phyloP scores from a whole-genome alignment of 2,329 filamentous ascomycete species.

The Fusarium pseudograminearum region DNA sequence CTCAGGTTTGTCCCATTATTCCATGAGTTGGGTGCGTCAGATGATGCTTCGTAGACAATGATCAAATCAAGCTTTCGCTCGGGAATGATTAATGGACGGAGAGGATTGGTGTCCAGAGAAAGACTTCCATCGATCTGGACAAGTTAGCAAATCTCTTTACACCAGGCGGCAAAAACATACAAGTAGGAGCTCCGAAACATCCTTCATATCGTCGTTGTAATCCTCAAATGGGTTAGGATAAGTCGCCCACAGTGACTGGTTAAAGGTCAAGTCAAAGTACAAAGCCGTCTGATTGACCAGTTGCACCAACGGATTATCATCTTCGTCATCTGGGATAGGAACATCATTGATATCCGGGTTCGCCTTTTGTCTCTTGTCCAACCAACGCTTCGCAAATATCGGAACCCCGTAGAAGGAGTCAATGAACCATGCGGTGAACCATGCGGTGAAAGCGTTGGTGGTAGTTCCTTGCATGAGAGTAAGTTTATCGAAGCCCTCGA shows the following conservation, averaged over 20 bases:
- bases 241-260: conserved; percentile 49
- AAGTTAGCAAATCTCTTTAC: rapidly evolving
- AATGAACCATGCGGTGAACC: conserved; percentile 47
- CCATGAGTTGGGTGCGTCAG: conserved; percentile 43
- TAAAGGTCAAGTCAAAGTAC: conserved; percentile 47
- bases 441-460: conserved; percentile 45
- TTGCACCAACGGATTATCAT: conserved; percentile 39
- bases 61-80: conserved; percentile 47
- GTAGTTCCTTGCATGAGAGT: conserved; percentile 51
- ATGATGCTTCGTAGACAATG: conserved; percentile 51
- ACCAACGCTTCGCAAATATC: conserved; percentile 40
- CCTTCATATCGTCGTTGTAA: conserved; percentile 46
- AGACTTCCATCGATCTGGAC: conserved; percentile 50
- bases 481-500: conserved; percentile 50
- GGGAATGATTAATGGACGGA: conserved; percentile 48
- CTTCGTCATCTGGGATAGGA: conserved; percentile 31
- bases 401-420: conserved; percentile 46
- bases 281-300: conserved; percentile 42
- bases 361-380: conserved; percentile 19
- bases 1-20: conserved; percentile 48
- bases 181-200: conserved; percentile 44
- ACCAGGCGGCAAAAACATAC: conserved; percentile 1
- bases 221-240: conserved; percentile 51
- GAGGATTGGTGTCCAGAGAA: conserved; percentile 47
- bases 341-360: conserved; percentile 37